Conservation (phyloP, 192 early-diverging fungal species). For the Globomyces pollinis-pini region DNA sequence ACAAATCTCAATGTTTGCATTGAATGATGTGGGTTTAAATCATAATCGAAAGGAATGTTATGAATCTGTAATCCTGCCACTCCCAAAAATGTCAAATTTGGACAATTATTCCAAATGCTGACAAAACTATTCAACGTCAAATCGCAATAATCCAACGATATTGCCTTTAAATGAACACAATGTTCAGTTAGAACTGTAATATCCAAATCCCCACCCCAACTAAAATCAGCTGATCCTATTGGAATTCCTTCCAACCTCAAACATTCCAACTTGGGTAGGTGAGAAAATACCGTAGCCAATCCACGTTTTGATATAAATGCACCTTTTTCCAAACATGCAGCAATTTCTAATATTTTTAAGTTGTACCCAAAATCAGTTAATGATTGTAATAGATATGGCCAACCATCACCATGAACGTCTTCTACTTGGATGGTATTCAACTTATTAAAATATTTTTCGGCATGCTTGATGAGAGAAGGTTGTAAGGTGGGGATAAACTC, state of each 20-base stretch:
- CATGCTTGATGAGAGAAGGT: not conserved
- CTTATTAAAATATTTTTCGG: not conserved
- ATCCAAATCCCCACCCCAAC: conserved; percentile 6
- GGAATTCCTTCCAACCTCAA: conserved; percentile 39
- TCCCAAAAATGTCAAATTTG: conserved; percentile 33
- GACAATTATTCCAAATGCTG: conserved; percentile 35
- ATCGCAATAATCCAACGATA: conserved; percentile 43
- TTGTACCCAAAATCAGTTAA: conserved; percentile 18
- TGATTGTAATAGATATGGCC: conserved; percentile 24
- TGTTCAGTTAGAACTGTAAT: conserved; percentile 11
- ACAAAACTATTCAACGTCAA: conserved; percentile 34
- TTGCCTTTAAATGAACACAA: conserved; percentile 25
- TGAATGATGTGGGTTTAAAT: too few species aligned
- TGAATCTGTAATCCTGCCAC: conserved; percentile 36
- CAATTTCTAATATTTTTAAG: conserved; percentile 34
- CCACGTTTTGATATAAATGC: conserved; percentile 25
- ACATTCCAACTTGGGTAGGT: conserved; percentile 26
- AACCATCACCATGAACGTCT: conserved; percentile 33
- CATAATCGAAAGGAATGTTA: conserved; percentile 15
- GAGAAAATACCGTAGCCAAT: conserved; percentile 22
- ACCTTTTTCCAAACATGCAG: conserved; percentile 36
- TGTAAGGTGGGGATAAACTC: conserved; percentile 4
- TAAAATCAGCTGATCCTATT: conserved; percentile 12
- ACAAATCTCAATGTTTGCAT: conserved; percentile 40
- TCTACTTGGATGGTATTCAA: conserved; percentile 25